Percentiles rank a stretch among this genome's conserved stretches.
These are phyloP conservation scores for Moringa oleifera DNA, from an alignment of 345 rosid genomes.

Conservation along the genomic window DNA sequence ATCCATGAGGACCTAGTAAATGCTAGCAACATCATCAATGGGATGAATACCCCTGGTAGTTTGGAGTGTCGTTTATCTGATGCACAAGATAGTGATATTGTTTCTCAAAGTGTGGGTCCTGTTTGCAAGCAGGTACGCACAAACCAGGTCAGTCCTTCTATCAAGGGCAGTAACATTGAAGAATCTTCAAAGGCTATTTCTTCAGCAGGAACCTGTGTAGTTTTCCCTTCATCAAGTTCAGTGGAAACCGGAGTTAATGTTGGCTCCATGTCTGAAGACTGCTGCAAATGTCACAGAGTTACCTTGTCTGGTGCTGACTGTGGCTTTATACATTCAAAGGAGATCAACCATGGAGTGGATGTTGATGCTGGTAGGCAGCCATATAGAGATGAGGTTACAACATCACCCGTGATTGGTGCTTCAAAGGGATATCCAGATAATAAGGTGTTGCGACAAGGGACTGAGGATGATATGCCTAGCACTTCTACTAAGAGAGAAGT, in stretches of 20 bases:
- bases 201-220: conserved; percentile 6
- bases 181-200: conserved; percentile 6
- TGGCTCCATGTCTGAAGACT: conserved; percentile 7
- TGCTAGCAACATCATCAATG: conserved; percentile 20
- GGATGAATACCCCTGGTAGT: not conserved
- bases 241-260: conserved; percentile 16
- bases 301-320: conserved; percentile 13
- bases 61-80: conserved; percentile 11
- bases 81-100: conserved; percentile 20
- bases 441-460: conserved; percentile 18
- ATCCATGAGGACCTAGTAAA: conserved; percentile 19
- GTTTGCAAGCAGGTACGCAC: conserved; percentile 19
- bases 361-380: conserved; percentile 22
- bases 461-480: conserved; percentile 21
- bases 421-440: conserved; percentile 19
- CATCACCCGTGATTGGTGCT: conserved; percentile 21
- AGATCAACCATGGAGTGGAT: conserved; percentile 12
- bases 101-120: conserved; percentile 23
- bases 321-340: conserved; percentile 12
- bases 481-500: conserved; percentile 11
- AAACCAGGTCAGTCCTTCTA: conserved; percentile 12
- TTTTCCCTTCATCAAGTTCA: conserved; percentile 9
- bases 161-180: conserved; percentile 27
- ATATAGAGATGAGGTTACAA: conserved; percentile 19
- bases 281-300: conserved; percentile 11